Evolutionary conservation across 257 asterid species (phyloP).

Genomic region (Solanum tarijense): DNA sequence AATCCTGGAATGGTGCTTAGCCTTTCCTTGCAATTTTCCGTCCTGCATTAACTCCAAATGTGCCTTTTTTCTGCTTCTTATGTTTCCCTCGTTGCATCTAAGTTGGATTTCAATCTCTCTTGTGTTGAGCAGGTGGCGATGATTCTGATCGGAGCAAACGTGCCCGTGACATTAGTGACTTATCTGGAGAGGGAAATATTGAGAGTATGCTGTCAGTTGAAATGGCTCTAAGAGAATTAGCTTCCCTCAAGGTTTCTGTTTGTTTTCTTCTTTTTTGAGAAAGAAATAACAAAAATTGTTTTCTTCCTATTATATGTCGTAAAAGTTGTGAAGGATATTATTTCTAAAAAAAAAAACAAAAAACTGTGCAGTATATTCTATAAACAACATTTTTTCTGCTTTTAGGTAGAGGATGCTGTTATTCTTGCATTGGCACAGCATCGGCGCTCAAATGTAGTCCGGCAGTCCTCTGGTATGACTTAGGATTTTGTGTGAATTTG

Average conservation of each 20-base stretch:
- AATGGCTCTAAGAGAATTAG: slow-evolving; percentile 95
- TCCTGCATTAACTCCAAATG: background rate
- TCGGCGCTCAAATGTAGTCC: slow-evolving; percentile 68
- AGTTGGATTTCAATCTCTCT: slow-evolving; percentile 12
- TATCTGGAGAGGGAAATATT: slow-evolving; percentile 96
- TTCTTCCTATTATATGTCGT: background rate
- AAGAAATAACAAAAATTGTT: no score
- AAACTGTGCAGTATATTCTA: background rate
- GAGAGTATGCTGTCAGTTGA: slow-evolving; percentile 99
- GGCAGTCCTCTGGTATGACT: slow-evolving; percentile 65
- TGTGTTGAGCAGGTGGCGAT: slow-evolving; percentile 32
- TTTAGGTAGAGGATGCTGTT: slow-evolving; percentile 96
- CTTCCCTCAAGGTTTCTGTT: slow-evolving; percentile 75
- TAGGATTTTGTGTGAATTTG: background rate
- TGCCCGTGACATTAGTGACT: slow-evolving; percentile 70
- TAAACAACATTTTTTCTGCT: slow-evolving; percentile 10
- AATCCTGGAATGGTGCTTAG: slow-evolving; percentile 69
- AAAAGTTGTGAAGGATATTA: background rate
- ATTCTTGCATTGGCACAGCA: slow-evolving; percentile 63
- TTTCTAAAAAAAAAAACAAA: background rate
- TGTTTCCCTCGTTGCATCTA: slow-evolving; percentile 5
- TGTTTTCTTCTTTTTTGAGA: background rate
- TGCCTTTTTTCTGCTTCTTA: background rate
- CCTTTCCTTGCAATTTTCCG: slow-evolving; percentile 7
- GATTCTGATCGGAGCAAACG: slow-evolving; percentile 33